A percentile compares a stretch with the other conserved stretches of the same genome.
Evolutionary conservation across 257 asterid species (phyloP).

Genomic region (Nicotiana benthamiana): DNA sequence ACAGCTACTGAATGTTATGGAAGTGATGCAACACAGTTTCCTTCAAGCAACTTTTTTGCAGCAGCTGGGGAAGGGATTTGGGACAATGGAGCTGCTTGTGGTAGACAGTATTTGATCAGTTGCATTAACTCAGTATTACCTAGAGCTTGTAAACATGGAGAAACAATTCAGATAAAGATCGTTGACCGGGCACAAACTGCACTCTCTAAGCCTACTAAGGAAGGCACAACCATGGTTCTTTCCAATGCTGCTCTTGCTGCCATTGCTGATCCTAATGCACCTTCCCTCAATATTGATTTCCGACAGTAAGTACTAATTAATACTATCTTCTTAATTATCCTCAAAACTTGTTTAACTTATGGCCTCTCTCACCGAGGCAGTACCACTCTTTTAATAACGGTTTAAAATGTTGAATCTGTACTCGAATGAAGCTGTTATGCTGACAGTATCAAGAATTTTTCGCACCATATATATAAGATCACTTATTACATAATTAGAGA

Average conservation of each 20-base stretch:
- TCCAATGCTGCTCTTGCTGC: slow-evolving; percentile 40
- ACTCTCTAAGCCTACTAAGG: slow-evolving; percentile 31
- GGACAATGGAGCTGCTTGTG: slow-evolving; percentile 86
- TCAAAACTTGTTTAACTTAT: too few relatives aligned
- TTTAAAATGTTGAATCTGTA: too few relatives aligned
- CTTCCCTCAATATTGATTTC: slow-evolving; percentile 47
- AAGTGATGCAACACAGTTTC: slow-evolving; percentile 44
- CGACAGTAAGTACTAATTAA: slow-evolving; percentile 41
- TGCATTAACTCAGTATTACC: slow-evolving; percentile 51
- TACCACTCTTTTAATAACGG: too few relatives aligned
- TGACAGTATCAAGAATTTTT: too few relatives aligned
- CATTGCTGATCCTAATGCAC: slow-evolving; percentile 27
- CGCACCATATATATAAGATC: too few relatives aligned
- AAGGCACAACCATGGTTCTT: slow-evolving; percentile 45
- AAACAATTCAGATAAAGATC: slow-evolving; percentile 42
- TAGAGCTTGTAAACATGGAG: slow-evolving; percentile 32
- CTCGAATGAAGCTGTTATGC: too few relatives aligned
- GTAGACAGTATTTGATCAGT: slow-evolving; percentile 62
- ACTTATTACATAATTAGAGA: too few relatives aligned
- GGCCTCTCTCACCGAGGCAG: background rate
- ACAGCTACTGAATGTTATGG: slow-evolving; percentile 73
- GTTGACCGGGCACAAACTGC: slow-evolving; percentile 49
- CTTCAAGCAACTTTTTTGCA: slow-evolving; percentile 56
- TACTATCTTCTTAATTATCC: too few relatives aligned
- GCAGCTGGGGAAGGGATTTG: slow-evolving; percentile 80